Conservation (phyloP, 768 basidiomycete genomes). For the Rhodotorula paludigena region DNA sequence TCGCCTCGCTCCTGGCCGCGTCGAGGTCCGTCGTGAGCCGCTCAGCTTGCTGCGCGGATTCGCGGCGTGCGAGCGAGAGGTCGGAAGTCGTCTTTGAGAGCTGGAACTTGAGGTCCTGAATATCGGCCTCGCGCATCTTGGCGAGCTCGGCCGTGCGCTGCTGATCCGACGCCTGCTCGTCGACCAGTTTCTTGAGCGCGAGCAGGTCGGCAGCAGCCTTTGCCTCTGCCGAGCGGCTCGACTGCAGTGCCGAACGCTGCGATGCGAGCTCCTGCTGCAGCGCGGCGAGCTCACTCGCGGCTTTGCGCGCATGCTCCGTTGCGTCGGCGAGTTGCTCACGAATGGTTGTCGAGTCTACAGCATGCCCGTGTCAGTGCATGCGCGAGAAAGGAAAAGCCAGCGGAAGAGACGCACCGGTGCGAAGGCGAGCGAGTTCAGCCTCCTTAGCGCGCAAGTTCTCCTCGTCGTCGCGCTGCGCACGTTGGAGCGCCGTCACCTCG, state of each 20-base stretch:
- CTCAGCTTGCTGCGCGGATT: slow-evolving; percentile 4
- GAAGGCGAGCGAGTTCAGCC: slow-evolving; percentile 58
- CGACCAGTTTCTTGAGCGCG: slow-evolving; percentile 73
- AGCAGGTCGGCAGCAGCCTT: slow-evolving; percentile 79
- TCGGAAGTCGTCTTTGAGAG: slow-evolving; percentile 61
- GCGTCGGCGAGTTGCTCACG: slow-evolving; percentile 3
- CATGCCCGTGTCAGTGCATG: not conserved
- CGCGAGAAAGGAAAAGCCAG: not conserved
- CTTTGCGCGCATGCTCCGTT: slow-evolving; percentile 49
- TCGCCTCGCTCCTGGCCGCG: slow-evolving; percentile 47
- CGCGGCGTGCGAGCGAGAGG: slow-evolving; percentile 60
- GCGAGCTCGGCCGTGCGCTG: slow-evolving; percentile 75
- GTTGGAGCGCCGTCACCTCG: slow-evolving; percentile 70
- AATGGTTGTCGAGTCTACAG: not conserved
- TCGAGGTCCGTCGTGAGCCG: slow-evolving; percentile 62
- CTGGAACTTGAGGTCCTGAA: slow-evolving; percentile 64
- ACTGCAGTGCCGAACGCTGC: slow-evolving; percentile 47
- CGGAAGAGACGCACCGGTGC: slow-evolving; percentile 44
- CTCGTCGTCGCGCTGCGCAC: slow-evolving; percentile 70
- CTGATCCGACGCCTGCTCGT: slow-evolving; percentile 80
- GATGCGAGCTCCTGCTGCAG: slow-evolving; percentile 55
- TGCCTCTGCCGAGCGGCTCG: slow-evolving; percentile 36
- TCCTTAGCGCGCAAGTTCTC: slow-evolving; percentile 72
- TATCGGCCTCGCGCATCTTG: slow-evolving; percentile 79
- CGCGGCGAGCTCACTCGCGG: slow-evolving; percentile 54